Evolutionary conservation across 257 asterid genomes (phyloP).

Genomic region (Ajuga chamaepitys): DNA sequence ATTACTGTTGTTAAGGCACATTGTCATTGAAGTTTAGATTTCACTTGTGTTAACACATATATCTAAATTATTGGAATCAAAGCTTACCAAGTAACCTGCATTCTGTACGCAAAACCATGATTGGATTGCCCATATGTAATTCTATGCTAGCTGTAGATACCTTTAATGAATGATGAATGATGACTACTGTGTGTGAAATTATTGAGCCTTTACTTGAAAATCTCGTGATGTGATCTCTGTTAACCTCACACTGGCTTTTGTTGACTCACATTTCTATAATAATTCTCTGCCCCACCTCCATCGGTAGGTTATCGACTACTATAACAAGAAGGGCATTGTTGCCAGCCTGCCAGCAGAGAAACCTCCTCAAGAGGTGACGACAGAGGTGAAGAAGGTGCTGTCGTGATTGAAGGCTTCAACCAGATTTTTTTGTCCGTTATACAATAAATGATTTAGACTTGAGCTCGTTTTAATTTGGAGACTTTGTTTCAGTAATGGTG

Average conservation of each 20-base stretch:
- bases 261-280: background rate
- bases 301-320: slow-evolving; percentile 67
- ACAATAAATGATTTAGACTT: slow-evolving; percentile 11
- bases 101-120: too few relatives aligned
- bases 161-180: too few relatives aligned
- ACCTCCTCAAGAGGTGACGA: slow-evolving; percentile 57
- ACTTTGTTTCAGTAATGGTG: background rate
- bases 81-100: too few relatives aligned
- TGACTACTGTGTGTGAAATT: too few relatives aligned
- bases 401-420: slow-evolving; percentile 24
- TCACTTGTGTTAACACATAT: too few relatives aligned
- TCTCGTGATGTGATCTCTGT: too few relatives aligned
- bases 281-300: background rate
- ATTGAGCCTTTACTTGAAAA: too few relatives aligned
- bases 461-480: slow-evolving; percentile 13
- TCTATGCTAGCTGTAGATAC: too few relatives aligned
- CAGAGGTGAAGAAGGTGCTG: slow-evolving; percentile 59
- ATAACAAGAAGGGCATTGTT: slow-evolving; percentile 53
- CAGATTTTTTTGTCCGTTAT: background rate
- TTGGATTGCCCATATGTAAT: too few relatives aligned
- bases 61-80: too few relatives aligned
- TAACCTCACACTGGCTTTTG: background rate
- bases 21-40: too few relatives aligned
- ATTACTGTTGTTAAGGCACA: too few relatives aligned
- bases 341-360: slow-evolving; percentile 77